phyloP scores from a whole-genome alignment of 768 basidiomycete species.

The Tremella mesenterica region DNA sequence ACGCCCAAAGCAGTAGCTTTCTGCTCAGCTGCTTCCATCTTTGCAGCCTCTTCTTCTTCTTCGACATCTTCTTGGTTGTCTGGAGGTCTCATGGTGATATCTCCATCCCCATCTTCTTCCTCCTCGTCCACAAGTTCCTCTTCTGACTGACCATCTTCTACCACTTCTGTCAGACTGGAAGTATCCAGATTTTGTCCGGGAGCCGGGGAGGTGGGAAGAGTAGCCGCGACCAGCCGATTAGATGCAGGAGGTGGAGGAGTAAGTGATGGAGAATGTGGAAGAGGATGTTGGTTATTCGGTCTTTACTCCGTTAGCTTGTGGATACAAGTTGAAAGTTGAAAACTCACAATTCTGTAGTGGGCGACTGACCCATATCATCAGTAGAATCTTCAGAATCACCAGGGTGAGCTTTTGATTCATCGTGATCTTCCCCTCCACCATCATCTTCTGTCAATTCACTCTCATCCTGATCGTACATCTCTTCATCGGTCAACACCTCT shows the following conservation, averaged over 20 bases:
- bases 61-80: not conserved
- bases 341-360: not conserved
- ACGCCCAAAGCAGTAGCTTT: not conserved
- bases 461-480: not conserved
- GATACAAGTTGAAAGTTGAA: not conserved
- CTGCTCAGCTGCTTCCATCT: not conserved
- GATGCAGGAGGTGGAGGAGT: constrained; percentile 7
- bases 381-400: not conserved
- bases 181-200: not conserved
- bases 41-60: not conserved
- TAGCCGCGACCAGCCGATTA: not conserved
- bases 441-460: constrained; percentile 14
- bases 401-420: not conserved
- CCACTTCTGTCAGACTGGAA: not conserved
- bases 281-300: not conserved
- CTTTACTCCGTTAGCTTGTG: not conserved
- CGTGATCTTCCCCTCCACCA: not conserved
- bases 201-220: not conserved
- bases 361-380: not conserved
- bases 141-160: not conserved
- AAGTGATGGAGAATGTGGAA: not conserved
- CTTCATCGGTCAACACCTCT: not conserved
- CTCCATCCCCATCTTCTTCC: constrained; percentile 4
- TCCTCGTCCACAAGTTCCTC: not conserved
- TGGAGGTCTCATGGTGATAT: constrained; percentile 4